phyloP scores from a whole-genome alignment of 345 rosid genomes.

The Eucalyptus microcorys region DNA sequence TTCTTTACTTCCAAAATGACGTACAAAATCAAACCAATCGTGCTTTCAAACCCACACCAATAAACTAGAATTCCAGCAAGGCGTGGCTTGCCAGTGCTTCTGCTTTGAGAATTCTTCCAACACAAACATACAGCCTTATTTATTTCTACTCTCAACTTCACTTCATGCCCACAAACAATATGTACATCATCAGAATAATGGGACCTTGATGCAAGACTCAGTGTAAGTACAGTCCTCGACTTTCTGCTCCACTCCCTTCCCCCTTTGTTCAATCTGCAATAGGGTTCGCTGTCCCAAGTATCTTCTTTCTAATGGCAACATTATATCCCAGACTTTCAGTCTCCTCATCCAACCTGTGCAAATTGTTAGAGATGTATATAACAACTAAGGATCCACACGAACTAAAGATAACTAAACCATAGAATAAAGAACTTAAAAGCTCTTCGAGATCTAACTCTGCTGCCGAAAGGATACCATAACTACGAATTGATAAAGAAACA shows the following conservation, averaged over 20 bases:
- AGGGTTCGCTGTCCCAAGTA: constrained; percentile 19
- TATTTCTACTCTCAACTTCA: not conserved
- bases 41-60: not conserved
- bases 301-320: constrained; percentile 13
- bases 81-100: not conserved
- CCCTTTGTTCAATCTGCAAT: constrained; percentile 20
- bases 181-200: not conserved
- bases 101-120: not conserved
- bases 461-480: not conserved
- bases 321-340: constrained; percentile 15
- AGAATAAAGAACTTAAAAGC: not conserved
- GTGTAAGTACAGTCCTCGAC: not conserved
- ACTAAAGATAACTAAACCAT: not conserved
- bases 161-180: not conserved
- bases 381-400: not conserved
- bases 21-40: not conserved
- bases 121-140: not conserved
- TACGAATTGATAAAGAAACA: not conserved
- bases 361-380: not conserved
- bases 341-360: constrained; percentile 17
- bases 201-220: not conserved
- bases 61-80: not conserved
- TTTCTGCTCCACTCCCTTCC: constrained; percentile 11
- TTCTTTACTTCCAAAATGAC: not conserved
- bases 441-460: not conserved